Conservation (phyloP, 1,139 yeast genomes). For the Magnusiomyces suaveolens region DNA sequence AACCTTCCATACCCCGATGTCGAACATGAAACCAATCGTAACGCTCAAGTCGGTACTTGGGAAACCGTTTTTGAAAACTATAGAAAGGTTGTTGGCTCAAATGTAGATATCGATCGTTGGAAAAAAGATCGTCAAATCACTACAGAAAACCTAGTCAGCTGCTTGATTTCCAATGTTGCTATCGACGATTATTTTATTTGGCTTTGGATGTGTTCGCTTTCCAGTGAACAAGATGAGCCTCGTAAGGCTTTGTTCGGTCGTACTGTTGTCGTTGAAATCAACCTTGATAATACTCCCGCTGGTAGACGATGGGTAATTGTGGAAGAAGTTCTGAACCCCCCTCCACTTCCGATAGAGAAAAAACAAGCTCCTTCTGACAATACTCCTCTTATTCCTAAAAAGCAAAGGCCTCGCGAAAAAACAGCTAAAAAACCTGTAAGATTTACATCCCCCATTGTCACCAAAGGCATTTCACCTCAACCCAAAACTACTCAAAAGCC, state of each 20-base stretch:
- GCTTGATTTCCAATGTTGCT: constrained; percentile 52
- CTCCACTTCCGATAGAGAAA: constrained; percentile 22
- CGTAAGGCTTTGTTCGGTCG: constrained; percentile 69
- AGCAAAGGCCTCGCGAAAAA: constrained; percentile 5
- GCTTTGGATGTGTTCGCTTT: constrained; percentile 79
- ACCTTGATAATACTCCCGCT: constrained; percentile 26
- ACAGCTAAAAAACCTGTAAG: constrained; percentile 11
- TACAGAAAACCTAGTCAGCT: constrained; percentile 32
- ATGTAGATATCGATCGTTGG: constrained; percentile 7
- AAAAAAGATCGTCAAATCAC: constrained; percentile 11
- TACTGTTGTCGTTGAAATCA: constrained; percentile 63
- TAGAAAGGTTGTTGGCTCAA: constrained; percentile 6
- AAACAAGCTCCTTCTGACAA: constrained; percentile 9
- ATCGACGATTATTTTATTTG: constrained; percentile 83
- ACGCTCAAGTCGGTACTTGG: constrained; percentile 10
- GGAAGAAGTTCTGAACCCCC: constrained; percentile 42
- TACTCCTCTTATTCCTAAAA: not conserved
- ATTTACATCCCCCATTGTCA: not conserved
- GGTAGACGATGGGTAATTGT: constrained; percentile 78
- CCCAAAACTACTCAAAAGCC: constrained; percentile 4
- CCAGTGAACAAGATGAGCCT: constrained; percentile 59
- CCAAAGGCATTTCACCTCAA: not conserved
- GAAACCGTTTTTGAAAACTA: constrained; percentile 10
- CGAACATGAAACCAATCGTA: constrained; percentile 6
- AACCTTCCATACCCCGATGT: constrained; percentile 25